These are phyloP conservation scores for Pneumocystis sp. DNA, from an alignment of 1,139 yeast species.

Conservation along the genomic window DNA sequence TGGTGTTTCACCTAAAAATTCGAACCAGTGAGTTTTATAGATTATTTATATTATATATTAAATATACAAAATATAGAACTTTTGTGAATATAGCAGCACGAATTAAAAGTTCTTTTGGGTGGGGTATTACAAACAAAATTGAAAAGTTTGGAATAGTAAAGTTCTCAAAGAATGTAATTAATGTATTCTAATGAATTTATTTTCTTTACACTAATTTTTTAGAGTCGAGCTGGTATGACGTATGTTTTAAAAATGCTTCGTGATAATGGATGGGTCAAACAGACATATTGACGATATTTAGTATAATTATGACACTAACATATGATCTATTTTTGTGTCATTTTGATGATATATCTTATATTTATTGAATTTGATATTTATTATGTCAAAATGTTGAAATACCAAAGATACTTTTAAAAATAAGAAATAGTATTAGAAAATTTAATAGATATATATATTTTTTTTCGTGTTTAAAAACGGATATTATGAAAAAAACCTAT, in stretches of 20 bases:
- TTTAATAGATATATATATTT: background rate
- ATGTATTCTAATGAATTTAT: background rate
- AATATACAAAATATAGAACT: background rate
- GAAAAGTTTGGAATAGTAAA: background rate
- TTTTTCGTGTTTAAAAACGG: too few species aligned
- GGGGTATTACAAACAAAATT: background rate
- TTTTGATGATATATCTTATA: background rate
- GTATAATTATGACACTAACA: too few species aligned
- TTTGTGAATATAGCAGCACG: background rate
- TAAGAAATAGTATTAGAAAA: background rate
- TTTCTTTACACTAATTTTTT: background rate
- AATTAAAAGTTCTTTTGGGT: background rate
- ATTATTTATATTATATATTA: background rate
- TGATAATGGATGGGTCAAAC: constrained; percentile 1
- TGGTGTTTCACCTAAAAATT: background rate
- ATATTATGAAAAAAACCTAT: background rate
- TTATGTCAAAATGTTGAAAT: background rate
- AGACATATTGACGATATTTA: background rate
- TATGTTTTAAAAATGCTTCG: background rate
- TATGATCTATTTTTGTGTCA: background rate
- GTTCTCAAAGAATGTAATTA: background rate
- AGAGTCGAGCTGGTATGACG: background rate
- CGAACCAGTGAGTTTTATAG: background rate
- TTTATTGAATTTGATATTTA: background rate
- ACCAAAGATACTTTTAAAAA: background rate